phyloP scores from a whole-genome alignment of 768 basidiomycete species.

The Gymnopilus dilepis region DNA sequence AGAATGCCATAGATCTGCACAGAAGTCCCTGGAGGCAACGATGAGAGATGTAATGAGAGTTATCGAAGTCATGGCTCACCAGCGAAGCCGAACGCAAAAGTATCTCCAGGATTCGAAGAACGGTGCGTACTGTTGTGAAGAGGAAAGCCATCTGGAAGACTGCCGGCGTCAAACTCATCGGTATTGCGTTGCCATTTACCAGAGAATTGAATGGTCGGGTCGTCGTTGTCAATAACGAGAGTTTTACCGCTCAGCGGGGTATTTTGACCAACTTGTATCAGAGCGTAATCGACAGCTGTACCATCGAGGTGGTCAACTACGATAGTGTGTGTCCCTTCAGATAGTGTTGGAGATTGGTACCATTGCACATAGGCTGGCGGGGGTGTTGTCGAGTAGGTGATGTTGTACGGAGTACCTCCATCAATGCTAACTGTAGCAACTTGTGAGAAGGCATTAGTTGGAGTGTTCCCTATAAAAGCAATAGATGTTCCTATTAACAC shows the following conservation, averaged over 20 bases:
- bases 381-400: conserved; percentile 17
- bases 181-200: conserved; percentile 26
- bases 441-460: conserved; percentile 18
- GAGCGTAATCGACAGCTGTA: conserved; percentile 30
- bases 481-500: conserved; percentile 24
- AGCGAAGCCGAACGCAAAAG: conserved; percentile 28
- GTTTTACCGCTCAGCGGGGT: conserved; percentile 27
- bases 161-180: conserved; percentile 18
- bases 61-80: conserved; percentile 19
- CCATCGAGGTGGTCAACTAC: conserved; percentile 26
- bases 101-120: conserved; percentile 20
- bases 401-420: conserved; percentile 20
- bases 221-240: conserved; percentile 32
- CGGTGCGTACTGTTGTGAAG: conserved; percentile 25
- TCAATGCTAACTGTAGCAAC: conserved; percentile 27
- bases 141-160: conserved; percentile 23
- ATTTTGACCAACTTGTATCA: conserved; percentile 28
- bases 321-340: conserved; percentile 31
- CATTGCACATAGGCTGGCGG: conserved; percentile 28
- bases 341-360: conserved; percentile 31
- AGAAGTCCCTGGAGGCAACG: conserved; percentile 24
- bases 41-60: background rate
- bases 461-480: conserved; percentile 30
- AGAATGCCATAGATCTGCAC: conserved; percentile 31
- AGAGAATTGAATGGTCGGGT: conserved; percentile 24